phyloP scores from a whole-genome alignment of 768 basidiomycete species.

The Dioszegia crocea region DNA sequence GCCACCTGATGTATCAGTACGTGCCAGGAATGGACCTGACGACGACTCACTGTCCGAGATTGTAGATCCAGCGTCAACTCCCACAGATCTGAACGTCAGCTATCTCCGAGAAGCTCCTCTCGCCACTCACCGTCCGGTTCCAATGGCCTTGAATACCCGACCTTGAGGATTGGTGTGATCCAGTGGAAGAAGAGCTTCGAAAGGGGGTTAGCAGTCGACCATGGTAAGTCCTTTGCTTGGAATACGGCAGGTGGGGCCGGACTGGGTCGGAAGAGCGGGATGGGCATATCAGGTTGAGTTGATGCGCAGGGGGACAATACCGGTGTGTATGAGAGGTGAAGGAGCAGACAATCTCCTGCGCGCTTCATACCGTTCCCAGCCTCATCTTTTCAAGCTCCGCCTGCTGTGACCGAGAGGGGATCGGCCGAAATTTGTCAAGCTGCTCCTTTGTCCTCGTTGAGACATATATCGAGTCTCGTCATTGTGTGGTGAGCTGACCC shows the following conservation, averaged over 20 bases:
- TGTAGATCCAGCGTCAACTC: conserved; percentile 5
- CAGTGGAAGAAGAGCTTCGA: conserved; percentile 30
- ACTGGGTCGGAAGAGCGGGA: conserved; percentile 28
- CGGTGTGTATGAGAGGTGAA: too few relatives aligned
- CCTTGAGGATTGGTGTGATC: conserved; percentile 35
- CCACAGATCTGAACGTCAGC: conserved; percentile 3
- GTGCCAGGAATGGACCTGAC: not conserved
- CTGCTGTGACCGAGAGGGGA: too few relatives aligned
- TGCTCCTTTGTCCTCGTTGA: too few relatives aligned
- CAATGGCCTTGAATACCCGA: conserved; percentile 31
- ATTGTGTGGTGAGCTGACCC: too few relatives aligned
- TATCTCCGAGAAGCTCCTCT: not conserved
- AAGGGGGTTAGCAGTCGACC: conserved; percentile 17
- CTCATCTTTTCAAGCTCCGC: too few relatives aligned
- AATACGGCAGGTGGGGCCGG: conserved; percentile 26
- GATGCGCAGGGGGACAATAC: not conserved
- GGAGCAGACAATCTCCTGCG: too few relatives aligned
- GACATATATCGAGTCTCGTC: too few relatives aligned
- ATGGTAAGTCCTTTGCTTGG: conserved; percentile 16
- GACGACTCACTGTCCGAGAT: not conserved
- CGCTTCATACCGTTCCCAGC: too few relatives aligned
- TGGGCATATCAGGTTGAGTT: conserved; percentile 18
- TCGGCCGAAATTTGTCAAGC: too few relatives aligned
- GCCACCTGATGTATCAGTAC: conserved; percentile 7
- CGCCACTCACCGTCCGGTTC: conserved; percentile 22